These are phyloP conservation scores for Kentomonas sorsogonicus DNA, from an alignment of 208 protist genomes.

Conservation along the genomic window DNA sequence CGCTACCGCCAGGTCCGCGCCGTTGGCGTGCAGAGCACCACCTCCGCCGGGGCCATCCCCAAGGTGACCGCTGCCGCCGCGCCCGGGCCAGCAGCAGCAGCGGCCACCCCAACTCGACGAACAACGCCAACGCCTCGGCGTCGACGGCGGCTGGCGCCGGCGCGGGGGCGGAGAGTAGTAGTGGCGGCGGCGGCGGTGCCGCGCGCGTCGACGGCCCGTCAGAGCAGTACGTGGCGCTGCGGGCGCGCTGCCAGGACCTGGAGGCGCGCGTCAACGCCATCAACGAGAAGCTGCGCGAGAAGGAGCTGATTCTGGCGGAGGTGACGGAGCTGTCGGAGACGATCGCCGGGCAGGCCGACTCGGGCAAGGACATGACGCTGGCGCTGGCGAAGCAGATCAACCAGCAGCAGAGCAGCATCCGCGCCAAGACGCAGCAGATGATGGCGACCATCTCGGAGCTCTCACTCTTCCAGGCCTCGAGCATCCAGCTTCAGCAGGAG, in stretches of 20 bases:
- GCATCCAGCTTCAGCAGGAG: constrained; percentile 88
- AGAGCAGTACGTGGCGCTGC: constrained; percentile 79
- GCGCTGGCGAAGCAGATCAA: constrained; percentile 92
- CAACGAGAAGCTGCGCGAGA: constrained; percentile 94
- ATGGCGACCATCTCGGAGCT: constrained; percentile 96
- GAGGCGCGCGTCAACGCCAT: constrained; percentile 87
- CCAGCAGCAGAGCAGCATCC: constrained; percentile 85
- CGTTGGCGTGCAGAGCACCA: not conserved
- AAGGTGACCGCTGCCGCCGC: not conserved
- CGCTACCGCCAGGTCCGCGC: constrained; percentile 64
- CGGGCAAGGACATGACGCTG: constrained; percentile 87
- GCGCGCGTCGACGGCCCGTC: constrained; percentile 26
- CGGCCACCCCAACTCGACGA: no score
- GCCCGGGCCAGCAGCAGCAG: no score
- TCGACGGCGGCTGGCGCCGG: not conserved
- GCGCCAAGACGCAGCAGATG: constrained; percentile 87
- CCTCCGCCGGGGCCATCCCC: not conserved
- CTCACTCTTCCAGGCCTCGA: constrained; percentile 91
- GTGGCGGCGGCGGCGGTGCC: constrained; percentile 5
- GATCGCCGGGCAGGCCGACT: constrained; percentile 78
- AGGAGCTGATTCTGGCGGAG: constrained; percentile 94
- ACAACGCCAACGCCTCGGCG: no score
- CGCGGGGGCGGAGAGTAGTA: not conserved
- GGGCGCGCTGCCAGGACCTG: constrained; percentile 84
- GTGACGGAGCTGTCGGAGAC: constrained; percentile 88